Evolutionary conservation across 768 basidiomycete genomes (phyloP).

Genomic region (Termitomyces sp.): DNA sequence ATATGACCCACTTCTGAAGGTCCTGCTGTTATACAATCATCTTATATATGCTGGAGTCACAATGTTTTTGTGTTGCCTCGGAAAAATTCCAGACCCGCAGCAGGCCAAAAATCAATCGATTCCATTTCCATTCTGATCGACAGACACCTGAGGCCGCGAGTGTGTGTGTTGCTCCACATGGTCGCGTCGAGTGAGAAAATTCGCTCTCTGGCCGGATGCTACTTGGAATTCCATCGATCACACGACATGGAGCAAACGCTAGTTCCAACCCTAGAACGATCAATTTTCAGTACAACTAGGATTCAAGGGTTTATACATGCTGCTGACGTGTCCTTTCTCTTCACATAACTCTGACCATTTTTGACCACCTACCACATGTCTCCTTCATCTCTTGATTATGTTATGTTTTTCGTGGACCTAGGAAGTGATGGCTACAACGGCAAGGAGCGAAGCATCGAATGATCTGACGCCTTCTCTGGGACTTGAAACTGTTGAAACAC

Average conservation of each 20-base stretch:
- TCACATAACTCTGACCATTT: neutral
- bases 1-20: neutral
- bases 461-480: neutral
- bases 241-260: neutral
- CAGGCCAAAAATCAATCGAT: constrained; percentile 6
- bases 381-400: no score
- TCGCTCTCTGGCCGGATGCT: constrained; percentile 23
- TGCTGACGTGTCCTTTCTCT: neutral
- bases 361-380: neutral
- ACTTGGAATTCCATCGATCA: constrained; percentile 19
- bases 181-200: constrained; percentile 18
- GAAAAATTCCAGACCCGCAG: constrained; percentile 18
- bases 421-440: neutral
- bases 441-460: neutral
- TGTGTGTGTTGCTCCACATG: constrained; percentile 8
- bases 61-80: constrained; percentile 16
- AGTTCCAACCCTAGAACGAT: neutral
- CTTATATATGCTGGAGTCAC: constrained; percentile 8
- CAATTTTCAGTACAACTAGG: neutral
- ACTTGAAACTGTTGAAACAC: no score
- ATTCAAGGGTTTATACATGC: neutral
- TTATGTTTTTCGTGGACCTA: constrained; percentile 7
- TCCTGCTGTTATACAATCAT: neutral
- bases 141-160: no score
- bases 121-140: neutral